Evolutionary conservation across 441 rosid genomes (phyloP).

Genomic region (Bocquillonia castaneifolia): DNA sequence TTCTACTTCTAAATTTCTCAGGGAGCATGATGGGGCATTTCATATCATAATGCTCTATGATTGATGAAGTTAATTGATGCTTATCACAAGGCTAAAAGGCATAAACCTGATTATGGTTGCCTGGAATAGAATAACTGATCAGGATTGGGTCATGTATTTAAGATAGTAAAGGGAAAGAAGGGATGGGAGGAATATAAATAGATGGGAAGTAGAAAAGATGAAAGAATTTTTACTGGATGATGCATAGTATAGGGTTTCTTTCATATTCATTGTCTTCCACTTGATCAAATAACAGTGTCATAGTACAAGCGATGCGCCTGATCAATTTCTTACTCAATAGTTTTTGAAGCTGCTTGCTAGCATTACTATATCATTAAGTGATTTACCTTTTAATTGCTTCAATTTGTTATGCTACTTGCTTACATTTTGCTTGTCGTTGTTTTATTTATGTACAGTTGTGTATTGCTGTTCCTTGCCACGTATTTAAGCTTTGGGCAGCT

Average conservation of each 20-base stretch:
- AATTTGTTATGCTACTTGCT: not conserved
- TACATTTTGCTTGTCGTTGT: not conserved
- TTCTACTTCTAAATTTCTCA: too few species aligned
- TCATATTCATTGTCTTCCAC: not conserved
- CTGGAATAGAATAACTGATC: not conserved
- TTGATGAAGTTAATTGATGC: not conserved
- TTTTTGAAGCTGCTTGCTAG: not conserved
- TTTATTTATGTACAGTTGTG: slow-evolving; percentile 49
- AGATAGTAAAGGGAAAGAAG: not conserved
- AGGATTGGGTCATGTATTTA: not conserved
- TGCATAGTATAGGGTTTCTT: not conserved
- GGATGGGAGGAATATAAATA: not conserved
- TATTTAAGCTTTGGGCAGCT: slow-evolving; percentile 70
- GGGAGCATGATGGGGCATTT: too few species aligned
- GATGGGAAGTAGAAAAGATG: not conserved
- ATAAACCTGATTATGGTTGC: not conserved
- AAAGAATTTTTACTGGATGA: not conserved
- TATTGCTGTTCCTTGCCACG: slow-evolving; percentile 73
- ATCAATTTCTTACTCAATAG: not conserved
- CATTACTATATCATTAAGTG: not conserved
- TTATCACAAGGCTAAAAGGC: not conserved
- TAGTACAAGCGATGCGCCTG: too few species aligned
- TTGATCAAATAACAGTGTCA: too few species aligned
- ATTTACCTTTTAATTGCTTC: not conserved
- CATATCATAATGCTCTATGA: not conserved